Evolutionary conservation across 106 monocot genomes (phyloP).

Genomic region (Posidonia australis): DNA sequence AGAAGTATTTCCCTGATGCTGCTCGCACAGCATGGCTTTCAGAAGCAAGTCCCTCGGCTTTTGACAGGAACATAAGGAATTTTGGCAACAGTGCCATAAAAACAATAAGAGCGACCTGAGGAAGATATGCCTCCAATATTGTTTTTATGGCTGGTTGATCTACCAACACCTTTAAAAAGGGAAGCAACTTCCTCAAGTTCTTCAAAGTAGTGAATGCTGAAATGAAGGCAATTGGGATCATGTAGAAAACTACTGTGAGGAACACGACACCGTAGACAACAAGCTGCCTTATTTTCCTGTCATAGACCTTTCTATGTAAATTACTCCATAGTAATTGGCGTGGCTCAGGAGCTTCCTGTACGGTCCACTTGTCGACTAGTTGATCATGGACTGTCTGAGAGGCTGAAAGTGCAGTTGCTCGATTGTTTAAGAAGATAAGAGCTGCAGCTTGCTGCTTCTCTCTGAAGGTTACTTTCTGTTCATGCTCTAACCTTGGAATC

Average conservation of each 20-base stretch:
- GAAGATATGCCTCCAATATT: conserved; percentile 73
- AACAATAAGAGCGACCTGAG: conserved; percentile 74
- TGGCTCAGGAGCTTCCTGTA: conserved; percentile 85
- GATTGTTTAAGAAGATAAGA: conserved; percentile 62
- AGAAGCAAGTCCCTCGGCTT: conserved; percentile 61
- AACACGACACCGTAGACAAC: conserved; percentile 61
- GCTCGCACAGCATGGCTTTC: conserved; percentile 61
- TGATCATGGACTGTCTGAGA: conserved; percentile 78
- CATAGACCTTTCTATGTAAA: conserved; percentile 48
- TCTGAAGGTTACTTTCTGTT: conserved; percentile 54
- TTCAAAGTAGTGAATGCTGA: conserved; percentile 72
- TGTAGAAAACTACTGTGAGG: conserved; percentile 75
- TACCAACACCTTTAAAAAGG: conserved; percentile 63
- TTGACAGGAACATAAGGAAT: conserved; percentile 81
- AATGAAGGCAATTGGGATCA: conserved; percentile 65
- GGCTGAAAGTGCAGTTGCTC: conserved; percentile 56
- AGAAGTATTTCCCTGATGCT: conserved; percentile 85
- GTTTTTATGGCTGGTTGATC: conserved; percentile 42
- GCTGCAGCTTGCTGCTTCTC: conserved; percentile 77
- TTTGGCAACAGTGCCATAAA: conserved; percentile 81
- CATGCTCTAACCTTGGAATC: conserved; percentile 48
- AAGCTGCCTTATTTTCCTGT: conserved; percentile 43
- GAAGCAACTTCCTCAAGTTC: conserved; percentile 45
- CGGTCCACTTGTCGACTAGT: conserved; percentile 52
- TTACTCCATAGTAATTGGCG: conserved; percentile 68